Evolutionary conservation across 768 basidiomycete genomes (phyloP).

Genomic region (Leccinum subtestaceum): DNA sequence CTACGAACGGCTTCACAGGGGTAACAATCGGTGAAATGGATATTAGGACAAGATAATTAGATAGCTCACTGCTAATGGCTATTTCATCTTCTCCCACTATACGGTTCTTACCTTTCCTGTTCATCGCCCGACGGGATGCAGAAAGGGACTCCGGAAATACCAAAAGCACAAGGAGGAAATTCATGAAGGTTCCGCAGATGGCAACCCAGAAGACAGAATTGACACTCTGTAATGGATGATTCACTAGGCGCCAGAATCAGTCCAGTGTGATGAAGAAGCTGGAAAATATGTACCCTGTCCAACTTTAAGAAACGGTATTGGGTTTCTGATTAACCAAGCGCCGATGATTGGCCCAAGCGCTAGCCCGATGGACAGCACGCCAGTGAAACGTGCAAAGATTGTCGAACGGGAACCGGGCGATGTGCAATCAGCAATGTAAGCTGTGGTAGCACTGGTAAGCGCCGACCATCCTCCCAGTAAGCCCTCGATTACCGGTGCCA

Average conservation of each 20-base stretch:
- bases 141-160: conserved; percentile 57
- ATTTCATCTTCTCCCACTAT: conserved; percentile 13
- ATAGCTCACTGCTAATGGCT: conserved; percentile 10
- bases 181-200: conserved; percentile 42
- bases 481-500: conserved; percentile 80
- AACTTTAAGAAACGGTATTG: conserved; percentile 33
- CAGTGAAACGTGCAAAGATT: conserved; percentile 66
- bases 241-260: conserved; percentile 14
- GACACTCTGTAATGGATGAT: conserved; percentile 38
- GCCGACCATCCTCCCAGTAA: conserved; percentile 76
- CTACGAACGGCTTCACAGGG: conserved; percentile 1
- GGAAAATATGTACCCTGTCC: conserved; percentile 19
- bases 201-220: conserved; percentile 55
- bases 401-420: conserved; percentile 77
- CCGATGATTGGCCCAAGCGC: conserved; percentile 76
- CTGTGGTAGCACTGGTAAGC: conserved; percentile 60
- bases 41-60: conserved; percentile 1
- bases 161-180: conserved; percentile 58
- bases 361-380: conserved; percentile 74
- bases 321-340: conserved; percentile 46
- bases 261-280: conserved; percentile 1
- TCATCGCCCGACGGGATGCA: conserved; percentile 25
- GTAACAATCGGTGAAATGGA: background rate
- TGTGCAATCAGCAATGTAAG: conserved; percentile 74
- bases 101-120: conserved; percentile 32